Percentiles rank a stretch among this genome's conserved stretches.
Evolutionary conservation across 768 basidiomycete species (phyloP).

Genomic region (Lactarius hatsudake): DNA sequence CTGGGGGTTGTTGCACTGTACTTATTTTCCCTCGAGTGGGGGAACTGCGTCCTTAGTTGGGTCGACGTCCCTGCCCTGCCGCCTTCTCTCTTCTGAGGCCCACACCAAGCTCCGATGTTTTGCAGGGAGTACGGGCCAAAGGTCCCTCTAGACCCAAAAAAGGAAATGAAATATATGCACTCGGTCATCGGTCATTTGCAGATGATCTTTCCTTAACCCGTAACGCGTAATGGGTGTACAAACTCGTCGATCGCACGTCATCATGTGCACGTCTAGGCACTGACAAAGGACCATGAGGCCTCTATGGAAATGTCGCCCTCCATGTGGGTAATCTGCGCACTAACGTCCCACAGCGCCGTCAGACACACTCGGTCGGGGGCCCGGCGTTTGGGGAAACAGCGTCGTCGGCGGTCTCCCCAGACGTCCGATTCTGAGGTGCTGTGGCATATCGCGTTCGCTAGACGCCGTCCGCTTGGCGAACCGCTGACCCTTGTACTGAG

Average conservation of each 20-base stretch:
- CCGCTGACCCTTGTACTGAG: neutral
- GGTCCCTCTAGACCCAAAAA: neutral
- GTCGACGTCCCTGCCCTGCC: neutral
- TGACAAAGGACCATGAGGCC: neutral
- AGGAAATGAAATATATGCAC: neutral
- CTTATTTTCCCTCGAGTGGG: neutral
- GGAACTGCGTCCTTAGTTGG: neutral
- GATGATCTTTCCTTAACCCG: neutral
- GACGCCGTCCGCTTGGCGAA: neutral
- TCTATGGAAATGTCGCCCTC: slow-evolving; percentile 1
- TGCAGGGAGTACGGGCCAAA: neutral
- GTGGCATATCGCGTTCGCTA: neutral
- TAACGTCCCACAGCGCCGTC: neutral
- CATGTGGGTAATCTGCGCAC: slow-evolving; percentile 4
- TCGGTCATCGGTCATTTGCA: neutral
- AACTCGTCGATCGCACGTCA: slow-evolving; percentile 17
- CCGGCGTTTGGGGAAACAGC: neutral
- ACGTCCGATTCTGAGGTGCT: neutral
- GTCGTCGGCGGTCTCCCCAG: neutral
- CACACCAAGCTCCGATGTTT: slow-evolving; percentile 13
- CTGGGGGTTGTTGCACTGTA: neutral
- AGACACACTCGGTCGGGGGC: neutral
- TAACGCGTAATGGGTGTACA: neutral
- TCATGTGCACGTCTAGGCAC: slow-evolving; percentile 5
- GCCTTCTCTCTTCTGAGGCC: neutral